phyloP scores from a whole-genome alignment of 345 rosid species.

The Eucalyptus sideroxylon region DNA sequence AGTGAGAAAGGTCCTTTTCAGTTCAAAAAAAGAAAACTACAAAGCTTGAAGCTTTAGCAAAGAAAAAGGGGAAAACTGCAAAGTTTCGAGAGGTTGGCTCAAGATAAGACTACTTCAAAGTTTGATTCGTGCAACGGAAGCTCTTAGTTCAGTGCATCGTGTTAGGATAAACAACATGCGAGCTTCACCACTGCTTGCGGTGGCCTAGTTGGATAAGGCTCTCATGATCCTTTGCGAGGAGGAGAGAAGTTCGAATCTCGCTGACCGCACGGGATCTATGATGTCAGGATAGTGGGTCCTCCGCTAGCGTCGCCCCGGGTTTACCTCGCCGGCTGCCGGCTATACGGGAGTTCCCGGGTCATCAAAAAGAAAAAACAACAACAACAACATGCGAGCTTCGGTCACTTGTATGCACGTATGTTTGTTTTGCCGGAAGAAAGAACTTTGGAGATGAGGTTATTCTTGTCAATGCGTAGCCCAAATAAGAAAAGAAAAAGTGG shows the following conservation, averaged over 20 bases:
- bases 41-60: not conserved
- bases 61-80: not conserved
- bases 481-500: not conserved
- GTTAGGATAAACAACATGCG: not conserved
- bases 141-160: not conserved
- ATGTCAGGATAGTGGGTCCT: rapidly evolving
- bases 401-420: too few relatives aligned
- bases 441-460: not conserved
- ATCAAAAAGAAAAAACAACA: too few relatives aligned
- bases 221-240: too few relatives aligned
- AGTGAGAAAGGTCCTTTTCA: not conserved
- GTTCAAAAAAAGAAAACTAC: not conserved
- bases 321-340: too few relatives aligned
- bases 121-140: not conserved
- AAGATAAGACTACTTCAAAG: not conserved
- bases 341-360: too few relatives aligned
- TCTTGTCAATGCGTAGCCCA: not conserved
- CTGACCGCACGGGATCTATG: too few relatives aligned
- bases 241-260: rapidly evolving
- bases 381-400: too few relatives aligned
- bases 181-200: too few relatives aligned
- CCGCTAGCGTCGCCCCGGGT: too few relatives aligned
- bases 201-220: too few relatives aligned
- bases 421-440: not conserved
- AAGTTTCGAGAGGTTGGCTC: not conserved